Conservation (phyloP, 1,284 basidiomycete species). For the Cystobasidium slooffiae region DNA sequence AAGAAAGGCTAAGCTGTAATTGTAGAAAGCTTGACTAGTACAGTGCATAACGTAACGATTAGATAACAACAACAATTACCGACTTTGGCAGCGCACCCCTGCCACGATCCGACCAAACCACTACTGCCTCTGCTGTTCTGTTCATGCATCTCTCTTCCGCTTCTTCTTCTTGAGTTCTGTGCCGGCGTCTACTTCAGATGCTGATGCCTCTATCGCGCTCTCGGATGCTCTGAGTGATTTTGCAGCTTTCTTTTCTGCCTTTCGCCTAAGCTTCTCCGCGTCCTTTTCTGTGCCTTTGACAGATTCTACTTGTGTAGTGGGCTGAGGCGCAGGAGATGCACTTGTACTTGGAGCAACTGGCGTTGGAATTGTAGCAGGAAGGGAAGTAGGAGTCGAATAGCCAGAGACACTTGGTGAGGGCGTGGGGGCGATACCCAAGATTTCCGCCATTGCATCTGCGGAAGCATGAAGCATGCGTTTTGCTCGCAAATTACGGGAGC, state of each 20-base stretch:
- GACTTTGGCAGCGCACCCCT: background rate
- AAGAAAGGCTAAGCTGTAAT: constrained; percentile 12
- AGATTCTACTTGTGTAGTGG: background rate
- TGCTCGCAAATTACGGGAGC: constrained; percentile 41
- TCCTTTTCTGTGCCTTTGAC: background rate
- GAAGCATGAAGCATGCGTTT: constrained; percentile 50
- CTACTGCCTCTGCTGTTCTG: too few species aligned
- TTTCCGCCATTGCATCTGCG: constrained; percentile 52
- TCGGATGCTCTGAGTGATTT: background rate
- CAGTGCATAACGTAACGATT: too few species aligned
- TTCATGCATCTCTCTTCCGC: too few species aligned
- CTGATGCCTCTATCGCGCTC: background rate
- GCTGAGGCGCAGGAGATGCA: constrained; percentile 21
- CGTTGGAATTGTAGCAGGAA: constrained; percentile 12
- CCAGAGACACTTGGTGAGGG: constrained; percentile 27
- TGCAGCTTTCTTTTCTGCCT: constrained; percentile 20
- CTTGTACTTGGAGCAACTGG: constrained; percentile 1
- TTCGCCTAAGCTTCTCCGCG: constrained; percentile 15
- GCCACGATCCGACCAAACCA: too few species aligned
- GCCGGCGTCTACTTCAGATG: background rate
- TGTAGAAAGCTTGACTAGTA: background rate
- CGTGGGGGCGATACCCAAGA: constrained; percentile 51
- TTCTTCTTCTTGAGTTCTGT: background rate
- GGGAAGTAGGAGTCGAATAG: constrained; percentile 26
- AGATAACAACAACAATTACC: background rate